Evolutionary conservation across 768 basidiomycete genomes (phyloP).

Genomic region (Russula olivacea): DNA sequence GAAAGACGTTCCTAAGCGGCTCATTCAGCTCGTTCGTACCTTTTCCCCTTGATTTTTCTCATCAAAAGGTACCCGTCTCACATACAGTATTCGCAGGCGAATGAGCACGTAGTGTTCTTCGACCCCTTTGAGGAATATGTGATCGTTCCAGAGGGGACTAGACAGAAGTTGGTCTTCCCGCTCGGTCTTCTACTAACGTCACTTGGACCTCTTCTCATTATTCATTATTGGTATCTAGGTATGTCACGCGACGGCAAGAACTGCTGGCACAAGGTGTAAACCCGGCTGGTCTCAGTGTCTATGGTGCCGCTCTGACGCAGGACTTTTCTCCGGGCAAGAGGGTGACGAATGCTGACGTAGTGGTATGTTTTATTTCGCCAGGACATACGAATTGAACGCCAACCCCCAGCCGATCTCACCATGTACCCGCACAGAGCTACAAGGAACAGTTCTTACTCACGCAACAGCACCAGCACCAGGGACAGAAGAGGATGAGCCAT

Average conservation of each 20-base stretch:
- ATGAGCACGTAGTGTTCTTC: conserved; percentile 5
- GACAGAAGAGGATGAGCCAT: background rate
- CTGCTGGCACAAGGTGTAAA: conserved; percentile 1
- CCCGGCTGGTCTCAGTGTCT: conserved; percentile 3
- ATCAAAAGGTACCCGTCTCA: background rate
- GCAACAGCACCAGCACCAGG: background rate
- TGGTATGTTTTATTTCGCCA: background rate
- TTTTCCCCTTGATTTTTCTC: background rate
- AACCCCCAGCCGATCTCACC: background rate
- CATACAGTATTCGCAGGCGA: conserved; percentile 1
- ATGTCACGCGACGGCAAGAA: background rate
- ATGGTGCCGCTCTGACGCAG: conserved; percentile 1
- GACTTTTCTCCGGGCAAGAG: conserved; percentile 1
- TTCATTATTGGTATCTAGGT: background rate
- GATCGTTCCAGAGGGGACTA: conserved; percentile 3
- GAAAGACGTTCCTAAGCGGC: conserved; percentile 17
- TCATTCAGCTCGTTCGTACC: conserved; percentile 5
- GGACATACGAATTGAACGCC: background rate
- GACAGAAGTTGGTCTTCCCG: conserved; percentile 3
- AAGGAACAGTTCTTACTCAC: conserved; percentile 5
- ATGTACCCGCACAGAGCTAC: background rate
- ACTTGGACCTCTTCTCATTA: no score
- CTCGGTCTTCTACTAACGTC: background rate
- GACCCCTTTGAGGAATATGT: conserved; percentile 17
- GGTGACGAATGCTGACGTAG: conserved; percentile 6